Base-by-base conservation (phyloP, 169 alveolate genomes). In the Plasmodium billcollinsi region DNA sequence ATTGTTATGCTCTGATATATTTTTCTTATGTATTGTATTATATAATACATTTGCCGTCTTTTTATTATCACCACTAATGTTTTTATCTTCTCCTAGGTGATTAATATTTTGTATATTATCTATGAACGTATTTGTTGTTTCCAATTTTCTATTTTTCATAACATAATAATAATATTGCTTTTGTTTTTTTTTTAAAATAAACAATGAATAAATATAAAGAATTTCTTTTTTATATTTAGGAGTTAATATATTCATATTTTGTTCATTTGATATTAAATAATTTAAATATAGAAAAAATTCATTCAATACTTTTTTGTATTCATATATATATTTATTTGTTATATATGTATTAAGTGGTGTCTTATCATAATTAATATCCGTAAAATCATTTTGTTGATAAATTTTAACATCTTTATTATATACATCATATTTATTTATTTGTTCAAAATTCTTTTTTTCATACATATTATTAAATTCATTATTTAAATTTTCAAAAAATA, bases 291-390 rank as follows among this genome's bases (percentile, higher is more conserved):
- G 63, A 33, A 86, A 33, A 49, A 86, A 86, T n/a, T 26, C 29
- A 70, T 20, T 86, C 20, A 86, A 62, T 15, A 72, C 26, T 33
- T 72, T 62, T 86, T 54, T 70, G 65, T 73, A 86, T 66, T 66
- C 85, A 43, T 72, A 86, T 43, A 86, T 73, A 43, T 70, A 50
- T 54, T 56, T 86, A 66, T 86, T 86, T 2, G 92, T 86, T 72
- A 86, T 61, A 61, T 86, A 86, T 9, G 92, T 86, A 50, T 86
- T 86, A 24, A 86, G 74, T 11, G 92, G 92, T 3, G 92, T 86
- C 58, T 72, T 72, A 9, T n/a, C 67, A 71, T 86, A 86, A 62
- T 86, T 56, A 50, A 86, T 63, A 67, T 86, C 49, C 24, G 43
- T 29, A 61, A 86, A 72, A 72, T 86, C 86, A 14, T 50, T 47